Evolutionary conservation across 192 early-diverging fungal species (phyloP).

Genomic region (Coemansia reversa): DNA sequence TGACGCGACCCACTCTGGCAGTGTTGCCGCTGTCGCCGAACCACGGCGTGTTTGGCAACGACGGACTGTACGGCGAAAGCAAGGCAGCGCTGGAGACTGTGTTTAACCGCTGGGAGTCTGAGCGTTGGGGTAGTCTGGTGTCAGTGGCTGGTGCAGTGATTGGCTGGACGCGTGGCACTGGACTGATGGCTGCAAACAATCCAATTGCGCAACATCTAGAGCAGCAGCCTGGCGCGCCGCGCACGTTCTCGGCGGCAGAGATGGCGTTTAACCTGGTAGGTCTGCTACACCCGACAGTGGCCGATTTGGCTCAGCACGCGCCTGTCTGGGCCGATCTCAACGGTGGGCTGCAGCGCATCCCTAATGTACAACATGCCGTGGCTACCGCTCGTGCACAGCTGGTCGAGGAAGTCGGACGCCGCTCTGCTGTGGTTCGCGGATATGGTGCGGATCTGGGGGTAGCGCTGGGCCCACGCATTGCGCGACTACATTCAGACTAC

Average conservation of each 20-base stretch:
- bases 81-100: slow-evolving; percentile 92
- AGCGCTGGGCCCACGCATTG: slow-evolving; percentile 8
- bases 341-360: slow-evolving; percentile 84
- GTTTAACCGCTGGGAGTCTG: slow-evolving; percentile 88
- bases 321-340: slow-evolving; percentile 96
- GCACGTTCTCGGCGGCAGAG: slow-evolving; percentile 89
- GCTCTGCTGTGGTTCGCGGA: slow-evolving; percentile 4
- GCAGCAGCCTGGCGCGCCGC: slow-evolving; percentile 61
- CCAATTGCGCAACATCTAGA: slow-evolving; percentile 81
- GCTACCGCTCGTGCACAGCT: slow-evolving; percentile 2
- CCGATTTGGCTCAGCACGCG: slow-evolving; percentile 67
- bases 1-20: slow-evolving; percentile 81
- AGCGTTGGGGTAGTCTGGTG: slow-evolving; percentile 81
- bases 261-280: slow-evolving; percentile 94
- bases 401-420: slow-evolving; percentile 1
- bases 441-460: slow-evolving; percentile 21
- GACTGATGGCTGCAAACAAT: slow-evolving; percentile 91
- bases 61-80: slow-evolving; percentile 92
- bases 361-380: slow-evolving; percentile 35
- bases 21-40: slow-evolving; percentile 93
- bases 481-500: slow-evolving; percentile 19
- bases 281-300: slow-evolving; percentile 79
- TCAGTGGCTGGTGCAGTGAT: slow-evolving; percentile 88
- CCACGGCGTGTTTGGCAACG: slow-evolving; percentile 90
- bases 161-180: slow-evolving; percentile 97